phyloP scores from a whole-genome alignment of 306 rosid species.

The Cucumis melo region DNA sequence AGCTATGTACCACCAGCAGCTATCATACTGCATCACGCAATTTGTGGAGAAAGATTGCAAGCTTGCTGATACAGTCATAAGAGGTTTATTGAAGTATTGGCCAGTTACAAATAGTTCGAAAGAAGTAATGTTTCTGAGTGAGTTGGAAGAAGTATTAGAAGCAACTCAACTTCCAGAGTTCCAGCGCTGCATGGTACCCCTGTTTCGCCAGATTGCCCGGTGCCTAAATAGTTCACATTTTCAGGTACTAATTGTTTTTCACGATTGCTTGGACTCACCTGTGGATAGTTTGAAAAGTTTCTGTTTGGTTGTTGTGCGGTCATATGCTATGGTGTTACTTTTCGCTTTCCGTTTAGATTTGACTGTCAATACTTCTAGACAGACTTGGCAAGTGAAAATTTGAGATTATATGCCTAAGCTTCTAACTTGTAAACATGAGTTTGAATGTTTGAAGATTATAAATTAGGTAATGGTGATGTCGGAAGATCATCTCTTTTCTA shows the following conservation, averaged over 20 bases:
- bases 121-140: slow-evolving; percentile 75
- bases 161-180: slow-evolving; percentile 73
- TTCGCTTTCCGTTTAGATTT: background rate
- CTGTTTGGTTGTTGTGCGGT: background rate
- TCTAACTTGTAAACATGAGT: background rate
- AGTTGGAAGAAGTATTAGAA: slow-evolving; percentile 73
- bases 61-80: slow-evolving; percentile 70
- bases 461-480: background rate
- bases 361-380: background rate
- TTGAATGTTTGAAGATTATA: background rate
- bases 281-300: background rate
- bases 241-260: slow-evolving; percentile 31
- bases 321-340: background rate
- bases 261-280: background rate
- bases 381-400: background rate
- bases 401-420: background rate
- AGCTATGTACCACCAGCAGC: slow-evolving; percentile 63
- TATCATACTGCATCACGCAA: slow-evolving; percentile 60
- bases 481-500: background rate
- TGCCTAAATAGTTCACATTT: slow-evolving; percentile 72
- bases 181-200: slow-evolving; percentile 72
- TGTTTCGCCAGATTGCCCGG: slow-evolving; percentile 46
- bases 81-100: slow-evolving; percentile 85
- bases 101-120: slow-evolving; percentile 74
- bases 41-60: slow-evolving; percentile 85